Percentiles rank a stretch among this genome's conserved stretches.
Conservation (phyloP, 2,329 filamentous ascomycete species). For the Dothidotthia symphoricarpi region DNA sequence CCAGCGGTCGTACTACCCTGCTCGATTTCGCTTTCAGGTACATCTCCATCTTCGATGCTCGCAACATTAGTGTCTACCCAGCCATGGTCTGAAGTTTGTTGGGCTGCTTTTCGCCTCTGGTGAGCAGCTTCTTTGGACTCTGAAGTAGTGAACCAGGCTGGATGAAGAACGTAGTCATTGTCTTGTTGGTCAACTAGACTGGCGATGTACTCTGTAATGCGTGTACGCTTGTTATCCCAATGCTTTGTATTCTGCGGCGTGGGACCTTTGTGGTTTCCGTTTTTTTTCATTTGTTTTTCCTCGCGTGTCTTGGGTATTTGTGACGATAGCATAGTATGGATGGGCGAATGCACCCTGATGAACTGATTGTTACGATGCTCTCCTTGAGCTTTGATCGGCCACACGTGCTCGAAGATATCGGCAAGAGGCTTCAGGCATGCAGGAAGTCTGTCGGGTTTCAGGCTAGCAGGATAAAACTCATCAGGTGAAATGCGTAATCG, state of each 20-base stretch:
- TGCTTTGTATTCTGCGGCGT: slow-evolving; percentile 62
- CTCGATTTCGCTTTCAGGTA: slow-evolving; percentile 70
- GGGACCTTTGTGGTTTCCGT: slow-evolving; percentile 44
- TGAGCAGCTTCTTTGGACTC: slow-evolving; percentile 56
- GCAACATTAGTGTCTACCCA: slow-evolving; percentile 80
- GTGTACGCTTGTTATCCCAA: slow-evolving; percentile 73
- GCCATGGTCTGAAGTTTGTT: slow-evolving; percentile 57
- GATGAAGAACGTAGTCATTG: slow-evolving; percentile 83
- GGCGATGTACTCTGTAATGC: slow-evolving; percentile 77
- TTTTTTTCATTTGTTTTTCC: slow-evolving; percentile 58
- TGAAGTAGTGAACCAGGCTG: slow-evolving; percentile 63
- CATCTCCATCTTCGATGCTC: slow-evolving; percentile 63
- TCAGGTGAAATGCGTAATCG: slow-evolving; percentile 45
- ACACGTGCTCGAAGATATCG: slow-evolving; percentile 81
- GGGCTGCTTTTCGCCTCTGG: slow-evolving; percentile 52
- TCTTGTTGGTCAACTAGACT: slow-evolving; percentile 71
- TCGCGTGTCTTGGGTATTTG: slow-evolving; percentile 68
- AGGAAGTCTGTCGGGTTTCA: slow-evolving; percentile 45
- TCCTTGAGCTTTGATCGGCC: slow-evolving; percentile 84
- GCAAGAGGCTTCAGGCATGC: slow-evolving; percentile 60
- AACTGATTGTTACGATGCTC: slow-evolving; percentile 65
- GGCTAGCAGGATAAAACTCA: slow-evolving; percentile 50
- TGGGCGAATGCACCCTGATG: slow-evolving; percentile 78
- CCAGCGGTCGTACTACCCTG: slow-evolving; percentile 81
- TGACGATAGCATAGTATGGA: slow-evolving; percentile 78